Percentiles rank a stretch among this genome's conserved stretches.
phyloP scores from a whole-genome alignment of 2,329 filamentous ascomycete species.

The Alternaria gansuensis region DNA sequence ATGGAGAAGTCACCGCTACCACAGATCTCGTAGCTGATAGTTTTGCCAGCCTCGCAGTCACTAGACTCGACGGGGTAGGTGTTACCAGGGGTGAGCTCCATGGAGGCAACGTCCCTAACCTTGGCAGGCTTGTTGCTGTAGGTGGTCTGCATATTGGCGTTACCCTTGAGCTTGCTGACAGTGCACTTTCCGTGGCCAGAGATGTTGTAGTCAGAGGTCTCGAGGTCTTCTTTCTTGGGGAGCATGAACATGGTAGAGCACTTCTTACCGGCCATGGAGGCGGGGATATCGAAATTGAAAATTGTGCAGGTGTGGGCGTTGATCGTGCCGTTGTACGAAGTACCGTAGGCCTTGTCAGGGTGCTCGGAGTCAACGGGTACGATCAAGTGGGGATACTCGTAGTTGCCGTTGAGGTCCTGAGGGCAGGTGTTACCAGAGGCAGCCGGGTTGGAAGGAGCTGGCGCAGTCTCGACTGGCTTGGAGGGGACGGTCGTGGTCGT shows the following conservation, averaged over 20 bases:
- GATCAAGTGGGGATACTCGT: slow-evolving; percentile 62
- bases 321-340: slow-evolving; percentile 62
- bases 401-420: slow-evolving; percentile 35
- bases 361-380: slow-evolving; percentile 65
- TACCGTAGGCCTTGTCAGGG: slow-evolving; percentile 63
- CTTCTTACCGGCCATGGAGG: slow-evolving; percentile 62
- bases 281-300: slow-evolving; percentile 74
- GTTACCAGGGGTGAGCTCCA: slow-evolving; percentile 61
- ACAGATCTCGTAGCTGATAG: slow-evolving; percentile 63
- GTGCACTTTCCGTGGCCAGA: slow-evolving; percentile 63
- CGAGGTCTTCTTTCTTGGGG: slow-evolving; percentile 64
- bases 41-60: slow-evolving; percentile 63
- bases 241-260: slow-evolving; percentile 73
- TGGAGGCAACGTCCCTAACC: slow-evolving; percentile 54
- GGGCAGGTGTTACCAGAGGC: slow-evolving; percentile 25
- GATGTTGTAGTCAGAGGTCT: slow-evolving; percentile 67
- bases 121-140: slow-evolving; percentile 62
- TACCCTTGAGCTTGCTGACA: slow-evolving; percentile 60
- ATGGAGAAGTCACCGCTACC: slow-evolving; percentile 61
- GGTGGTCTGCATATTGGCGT: slow-evolving; percentile 61
- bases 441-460: not conserved
- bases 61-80: slow-evolving; percentile 64
- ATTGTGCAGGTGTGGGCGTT: slow-evolving; percentile 61
- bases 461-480: not conserved
- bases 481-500: not conserved